Evolutionary conservation across 139 green algal genomes (phyloP).

Genomic region (Auxenochlorella pyrenoidosa): DNA sequence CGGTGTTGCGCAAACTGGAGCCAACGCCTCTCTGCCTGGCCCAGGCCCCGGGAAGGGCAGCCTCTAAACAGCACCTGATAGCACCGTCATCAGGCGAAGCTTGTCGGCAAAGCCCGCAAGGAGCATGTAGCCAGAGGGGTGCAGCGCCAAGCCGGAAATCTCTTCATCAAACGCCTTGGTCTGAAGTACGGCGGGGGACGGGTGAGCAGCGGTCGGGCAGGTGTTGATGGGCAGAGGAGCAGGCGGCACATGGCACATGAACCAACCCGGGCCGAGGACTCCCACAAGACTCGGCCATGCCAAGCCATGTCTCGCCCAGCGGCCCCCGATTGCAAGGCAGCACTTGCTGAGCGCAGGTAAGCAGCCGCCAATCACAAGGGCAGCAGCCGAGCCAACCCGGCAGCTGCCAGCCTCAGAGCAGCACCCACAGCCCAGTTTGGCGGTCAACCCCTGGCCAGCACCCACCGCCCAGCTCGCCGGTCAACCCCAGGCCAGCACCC

Average conservation of each 20-base stretch:
- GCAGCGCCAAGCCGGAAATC: slow-evolving; percentile 75
- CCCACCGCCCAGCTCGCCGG: too few species aligned
- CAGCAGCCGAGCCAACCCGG: too few species aligned
- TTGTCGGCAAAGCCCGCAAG: slow-evolving; percentile 92
- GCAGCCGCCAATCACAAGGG: not conserved
- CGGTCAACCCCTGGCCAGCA: too few species aligned
- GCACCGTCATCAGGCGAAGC: slow-evolving; percentile 88
- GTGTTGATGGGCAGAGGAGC: not conserved
- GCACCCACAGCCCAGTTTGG: too few species aligned
- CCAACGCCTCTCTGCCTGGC: not conserved
- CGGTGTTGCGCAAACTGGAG: too few species aligned
- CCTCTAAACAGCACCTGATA: slow-evolving; percentile 82
- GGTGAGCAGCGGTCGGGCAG: not conserved
- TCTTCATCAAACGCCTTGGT: slow-evolving; percentile 47
- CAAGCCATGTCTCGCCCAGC: not conserved
- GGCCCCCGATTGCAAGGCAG: too few species aligned
- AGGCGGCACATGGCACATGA: not conserved
- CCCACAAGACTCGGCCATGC: not conserved
- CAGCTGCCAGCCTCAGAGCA: too few species aligned
- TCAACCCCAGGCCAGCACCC: too few species aligned
- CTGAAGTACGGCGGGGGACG: not conserved
- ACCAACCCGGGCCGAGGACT: not conserved
- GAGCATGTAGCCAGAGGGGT: slow-evolving; percentile 82
- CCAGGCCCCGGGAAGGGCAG: too few species aligned
- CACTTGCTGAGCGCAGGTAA: too few species aligned